These are phyloP conservation scores for Diaporthe sp. DNA, from an alignment of 2,329 filamentous ascomycete genomes.

Conservation along the genomic window DNA sequence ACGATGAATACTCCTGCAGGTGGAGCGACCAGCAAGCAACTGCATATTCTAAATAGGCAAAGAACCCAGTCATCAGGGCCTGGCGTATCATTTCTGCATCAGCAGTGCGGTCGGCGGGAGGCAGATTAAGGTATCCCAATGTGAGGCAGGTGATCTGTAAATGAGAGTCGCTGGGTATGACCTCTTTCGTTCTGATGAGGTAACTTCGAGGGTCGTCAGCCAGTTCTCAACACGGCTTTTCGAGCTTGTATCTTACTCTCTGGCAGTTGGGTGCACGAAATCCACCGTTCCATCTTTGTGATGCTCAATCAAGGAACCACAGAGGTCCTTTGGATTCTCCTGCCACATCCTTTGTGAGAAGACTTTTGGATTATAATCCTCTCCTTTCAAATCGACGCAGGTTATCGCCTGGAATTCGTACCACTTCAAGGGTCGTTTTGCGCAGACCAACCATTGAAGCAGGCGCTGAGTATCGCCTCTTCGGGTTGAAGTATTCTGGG, in stretches of 20 bases:
- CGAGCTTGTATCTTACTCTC: neutral
- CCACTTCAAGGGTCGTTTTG: neutral
- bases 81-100: neutral
- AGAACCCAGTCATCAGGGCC: neutral
- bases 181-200: neutral
- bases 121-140: neutral
- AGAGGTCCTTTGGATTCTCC: neutral
- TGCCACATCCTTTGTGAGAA: neutral
- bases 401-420: neutral
- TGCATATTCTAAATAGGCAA: conserved; percentile 1
- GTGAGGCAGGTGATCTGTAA: neutral
- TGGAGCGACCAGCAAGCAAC: neutral
- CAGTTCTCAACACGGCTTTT: neutral
- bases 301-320: neutral
- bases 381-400: neutral
- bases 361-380: neutral
- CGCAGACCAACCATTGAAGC: neutral
- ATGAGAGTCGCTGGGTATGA: neutral
- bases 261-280: neutral
- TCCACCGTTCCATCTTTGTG: neutral
- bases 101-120: neutral
- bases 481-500: neutral
- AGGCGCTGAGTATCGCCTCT: neutral
- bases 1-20: neutral
- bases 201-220: neutral